phyloP scores from a whole-genome alignment of 1,284 basidiomycete species.

The Phenoliferia sp. region DNA sequence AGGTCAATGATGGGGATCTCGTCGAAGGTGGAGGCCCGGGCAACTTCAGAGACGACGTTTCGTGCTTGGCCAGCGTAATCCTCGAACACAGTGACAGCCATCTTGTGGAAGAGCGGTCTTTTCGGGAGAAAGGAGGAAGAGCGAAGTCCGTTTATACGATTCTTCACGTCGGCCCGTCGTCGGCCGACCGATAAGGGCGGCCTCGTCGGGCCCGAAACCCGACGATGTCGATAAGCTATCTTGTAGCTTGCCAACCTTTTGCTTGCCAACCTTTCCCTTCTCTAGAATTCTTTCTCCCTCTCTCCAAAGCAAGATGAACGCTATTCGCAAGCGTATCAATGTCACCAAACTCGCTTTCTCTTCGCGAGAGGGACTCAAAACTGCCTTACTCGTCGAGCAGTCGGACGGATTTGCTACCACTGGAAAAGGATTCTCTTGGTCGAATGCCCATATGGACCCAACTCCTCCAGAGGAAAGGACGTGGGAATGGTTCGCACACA shows the following conservation, averaged over 20 bases:
- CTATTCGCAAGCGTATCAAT: neutral
- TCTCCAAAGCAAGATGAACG: too few species aligned
- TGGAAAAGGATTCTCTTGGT: neutral
- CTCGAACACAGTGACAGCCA: neutral
- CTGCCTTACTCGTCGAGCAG: neutral
- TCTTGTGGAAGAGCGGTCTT: neutral
- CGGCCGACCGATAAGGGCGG: too few species aligned
- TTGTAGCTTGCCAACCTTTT: too few species aligned
- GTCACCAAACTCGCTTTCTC: neutral
- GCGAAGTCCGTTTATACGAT: too few species aligned
- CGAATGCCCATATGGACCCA: neutral
- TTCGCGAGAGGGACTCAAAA: neutral
- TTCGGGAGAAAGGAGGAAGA: too few species aligned
- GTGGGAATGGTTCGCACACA: neutral
- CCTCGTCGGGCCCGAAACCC: too few species aligned
- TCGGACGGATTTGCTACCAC: neutral
- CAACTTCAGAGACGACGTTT: neutral
- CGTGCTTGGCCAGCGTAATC: conserved; percentile 10
- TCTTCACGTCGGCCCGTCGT: too few species aligned
- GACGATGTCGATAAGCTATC: too few species aligned
- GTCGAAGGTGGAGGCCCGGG: neutral
- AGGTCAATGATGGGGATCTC: conserved; percentile 14
- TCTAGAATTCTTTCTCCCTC: too few species aligned
- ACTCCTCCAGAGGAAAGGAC: neutral
- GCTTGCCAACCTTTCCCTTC: too few species aligned